Evolutionary conservation across 176 grass and related monocot genomes (phyloP).

Genomic region (Cenchrus fungigraminus): DNA sequence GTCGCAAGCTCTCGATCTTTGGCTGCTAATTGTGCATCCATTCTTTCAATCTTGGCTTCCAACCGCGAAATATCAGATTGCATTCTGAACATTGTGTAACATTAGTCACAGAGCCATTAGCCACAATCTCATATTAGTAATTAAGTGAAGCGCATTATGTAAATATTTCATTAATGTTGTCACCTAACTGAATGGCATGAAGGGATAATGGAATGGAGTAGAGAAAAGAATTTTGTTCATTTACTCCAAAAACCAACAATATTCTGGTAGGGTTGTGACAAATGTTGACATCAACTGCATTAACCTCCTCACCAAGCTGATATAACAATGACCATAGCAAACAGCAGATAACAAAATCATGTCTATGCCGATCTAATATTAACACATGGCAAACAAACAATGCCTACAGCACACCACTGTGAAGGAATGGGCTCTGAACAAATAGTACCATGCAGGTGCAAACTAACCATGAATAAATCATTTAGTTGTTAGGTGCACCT

Average conservation of each 20-base stretch:
- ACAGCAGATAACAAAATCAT: neutral
- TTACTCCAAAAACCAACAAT: neutral
- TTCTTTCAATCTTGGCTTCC: constrained; percentile 97
- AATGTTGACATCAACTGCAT: constrained; percentile 12
- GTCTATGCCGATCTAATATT: neutral
- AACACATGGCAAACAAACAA: constrained; percentile 18
- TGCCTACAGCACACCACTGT: constrained; percentile 31
- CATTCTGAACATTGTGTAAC: constrained; percentile 55
- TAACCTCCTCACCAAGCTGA: neutral
- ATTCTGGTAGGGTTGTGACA: neutral
- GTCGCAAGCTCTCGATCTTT: constrained; percentile 98
- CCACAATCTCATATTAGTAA: constrained; percentile 8
- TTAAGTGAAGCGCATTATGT: constrained; percentile 2
- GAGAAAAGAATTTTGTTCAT: neutral
- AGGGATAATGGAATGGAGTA: neutral
- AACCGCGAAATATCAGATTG: constrained; percentile 91
- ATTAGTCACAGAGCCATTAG: constrained; percentile 29
- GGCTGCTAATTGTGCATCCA: constrained; percentile 88
- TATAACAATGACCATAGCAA: constrained; percentile 25
- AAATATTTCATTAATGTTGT: constrained; percentile 17
- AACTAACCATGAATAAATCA: constrained; percentile 32
- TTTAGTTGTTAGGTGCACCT: constrained; percentile 43
- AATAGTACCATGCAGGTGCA: constrained; percentile 30
- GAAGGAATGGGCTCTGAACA: constrained; percentile 16
- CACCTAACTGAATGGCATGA: constrained; percentile 2